Conservation (phyloP, 805 yeast genomes). For the Schwanniomyces vanrijiae region DNA sequence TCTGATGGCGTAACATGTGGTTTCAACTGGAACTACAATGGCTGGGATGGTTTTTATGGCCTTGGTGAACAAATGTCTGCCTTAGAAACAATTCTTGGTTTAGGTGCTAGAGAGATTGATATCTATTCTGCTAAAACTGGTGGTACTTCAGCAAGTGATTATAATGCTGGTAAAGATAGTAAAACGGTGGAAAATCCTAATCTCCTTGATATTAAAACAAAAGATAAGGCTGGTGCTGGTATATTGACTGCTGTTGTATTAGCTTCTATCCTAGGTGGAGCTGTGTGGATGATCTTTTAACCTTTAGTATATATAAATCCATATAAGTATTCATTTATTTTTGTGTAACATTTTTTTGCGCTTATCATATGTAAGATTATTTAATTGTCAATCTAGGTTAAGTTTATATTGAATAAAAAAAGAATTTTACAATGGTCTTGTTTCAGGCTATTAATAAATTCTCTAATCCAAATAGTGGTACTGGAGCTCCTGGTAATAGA, state of each 20-base stretch:
- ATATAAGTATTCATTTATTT: background rate
- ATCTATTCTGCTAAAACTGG: constrained; percentile 33
- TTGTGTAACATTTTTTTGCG: background rate
- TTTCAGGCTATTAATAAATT: constrained; percentile 39
- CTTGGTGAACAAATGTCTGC: constrained; percentile 86
- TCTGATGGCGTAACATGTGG: constrained; percentile 87
- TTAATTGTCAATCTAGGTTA: background rate
- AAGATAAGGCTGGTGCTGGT: constrained; percentile 90
- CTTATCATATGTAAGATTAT: background rate
- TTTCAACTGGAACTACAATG: constrained; percentile 57
- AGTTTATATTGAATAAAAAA: background rate
- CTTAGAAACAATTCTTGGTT: constrained; percentile 55
- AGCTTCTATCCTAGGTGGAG: constrained; percentile 59
- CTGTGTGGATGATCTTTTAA: constrained; percentile 75
- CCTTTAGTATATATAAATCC: background rate
- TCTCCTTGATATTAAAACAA: constrained; percentile 49
- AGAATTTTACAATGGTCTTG: constrained; percentile 33
- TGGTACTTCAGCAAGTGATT: constrained; percentile 33
- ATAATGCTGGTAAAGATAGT: constrained; percentile 36
- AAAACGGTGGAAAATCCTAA: constrained; percentile 39
- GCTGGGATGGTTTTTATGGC: constrained; percentile 71
- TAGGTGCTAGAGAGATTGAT: constrained; percentile 22
- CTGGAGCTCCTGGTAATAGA: constrained; percentile 33
- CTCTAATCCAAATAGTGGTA: constrained; percentile 37
- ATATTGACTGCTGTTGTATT: constrained; percentile 76